Percentiles rank a stretch among this genome's conserved stretches.
Evolutionary conservation across 164 flowering plant species (phyloP).

Genomic region (Tinospora cordifolia): DNA sequence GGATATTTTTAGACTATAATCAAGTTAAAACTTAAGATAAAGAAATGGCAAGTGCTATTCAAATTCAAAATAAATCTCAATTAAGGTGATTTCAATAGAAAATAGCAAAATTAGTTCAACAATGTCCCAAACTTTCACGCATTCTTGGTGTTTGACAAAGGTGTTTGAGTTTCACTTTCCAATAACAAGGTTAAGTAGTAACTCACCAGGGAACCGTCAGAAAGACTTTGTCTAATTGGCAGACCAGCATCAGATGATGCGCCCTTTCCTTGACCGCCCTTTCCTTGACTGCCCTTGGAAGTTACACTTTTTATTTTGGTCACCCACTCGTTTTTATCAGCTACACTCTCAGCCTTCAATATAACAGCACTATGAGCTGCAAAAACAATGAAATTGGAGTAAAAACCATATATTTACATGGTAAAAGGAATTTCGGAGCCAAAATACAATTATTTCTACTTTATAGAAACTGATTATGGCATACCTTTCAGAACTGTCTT

Average conservation of each 20-base stretch:
- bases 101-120: neutral
- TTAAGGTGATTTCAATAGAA: neutral
- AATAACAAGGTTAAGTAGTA: neutral
- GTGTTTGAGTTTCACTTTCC: neutral
- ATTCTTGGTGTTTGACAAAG: no score
- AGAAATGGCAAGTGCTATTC: no score
- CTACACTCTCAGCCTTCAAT: constrained; percentile 80
- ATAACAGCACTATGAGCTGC: constrained; percentile 90
- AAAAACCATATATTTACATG: neutral
- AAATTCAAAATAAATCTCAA: neutral
- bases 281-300: constrained; percentile 53
- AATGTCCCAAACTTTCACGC: no score
- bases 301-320: constrained; percentile 62
- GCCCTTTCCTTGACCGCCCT: constrained; percentile 49
- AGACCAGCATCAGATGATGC: constrained; percentile 33
- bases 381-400: constrained; percentile 10
- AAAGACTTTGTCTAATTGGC: constrained; percentile 77
- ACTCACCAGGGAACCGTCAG: constrained; percentile 95
- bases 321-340: constrained; percentile 86
- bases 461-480: neutral
- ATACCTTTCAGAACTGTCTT: constrained; percentile 91
- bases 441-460: neutral
- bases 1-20: no score
- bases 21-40: no score
- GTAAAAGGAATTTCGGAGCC: neutral